Percentiles rank a stretch among this genome's conserved stretches.
These are phyloP conservation scores for Ceratobasidium sp. DNA, from an alignment of 1,284 basidiomycete genomes.

Conservation along the genomic window DNA sequence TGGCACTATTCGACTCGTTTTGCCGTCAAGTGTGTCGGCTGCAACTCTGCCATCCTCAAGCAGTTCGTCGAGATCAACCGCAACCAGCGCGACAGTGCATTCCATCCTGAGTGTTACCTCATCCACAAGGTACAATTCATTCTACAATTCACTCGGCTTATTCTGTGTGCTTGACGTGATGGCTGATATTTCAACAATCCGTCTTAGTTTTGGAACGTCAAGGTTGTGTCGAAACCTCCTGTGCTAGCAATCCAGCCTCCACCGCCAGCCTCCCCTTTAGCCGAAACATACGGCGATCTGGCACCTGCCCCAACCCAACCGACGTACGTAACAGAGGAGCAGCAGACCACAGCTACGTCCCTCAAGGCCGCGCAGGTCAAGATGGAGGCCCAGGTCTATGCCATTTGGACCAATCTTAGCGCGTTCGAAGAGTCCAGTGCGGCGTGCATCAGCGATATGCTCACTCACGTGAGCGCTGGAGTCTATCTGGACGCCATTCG, in stretches of 20 bases:
- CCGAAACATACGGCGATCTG: constrained; percentile 39
- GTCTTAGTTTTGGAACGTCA: constrained; percentile 96
- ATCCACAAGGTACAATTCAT: constrained; percentile 94
- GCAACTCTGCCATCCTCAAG: constrained; percentile 97
- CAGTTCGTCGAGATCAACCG: constrained; percentile 99
- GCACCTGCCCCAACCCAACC: constrained; percentile 57
- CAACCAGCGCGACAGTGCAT: constrained; percentile 98
- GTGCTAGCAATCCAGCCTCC: constrained; percentile 64
- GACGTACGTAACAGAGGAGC: constrained; percentile 76
- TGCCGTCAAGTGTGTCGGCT: constrained; percentile 98
- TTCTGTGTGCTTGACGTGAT: constrained; percentile 25
- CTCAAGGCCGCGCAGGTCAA: constrained; percentile 90
- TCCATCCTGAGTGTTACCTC: constrained; percentile 99
- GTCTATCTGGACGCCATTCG: constrained; percentile 96
- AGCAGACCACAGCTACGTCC: constrained; percentile 80
- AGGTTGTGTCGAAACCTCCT: constrained; percentile 79
- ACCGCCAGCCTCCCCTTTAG: constrained; percentile 42
- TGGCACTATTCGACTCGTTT: constrained; percentile 99
- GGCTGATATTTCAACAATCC: constrained; percentile 47
- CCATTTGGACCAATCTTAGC: constrained; percentile 99
- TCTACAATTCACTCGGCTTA: too few species aligned
- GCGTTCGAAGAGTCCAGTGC: constrained; percentile 99
- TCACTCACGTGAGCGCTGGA: constrained; percentile 95
- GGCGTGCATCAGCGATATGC: constrained; percentile 99
- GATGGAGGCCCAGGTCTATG: constrained; percentile 98